A percentile compares a stretch with the other conserved stretches of the same genome.
Evolutionary conservation across 108 stramenopile genomes (phyloP).

Genomic region (Skeletonema menzelii): DNA sequence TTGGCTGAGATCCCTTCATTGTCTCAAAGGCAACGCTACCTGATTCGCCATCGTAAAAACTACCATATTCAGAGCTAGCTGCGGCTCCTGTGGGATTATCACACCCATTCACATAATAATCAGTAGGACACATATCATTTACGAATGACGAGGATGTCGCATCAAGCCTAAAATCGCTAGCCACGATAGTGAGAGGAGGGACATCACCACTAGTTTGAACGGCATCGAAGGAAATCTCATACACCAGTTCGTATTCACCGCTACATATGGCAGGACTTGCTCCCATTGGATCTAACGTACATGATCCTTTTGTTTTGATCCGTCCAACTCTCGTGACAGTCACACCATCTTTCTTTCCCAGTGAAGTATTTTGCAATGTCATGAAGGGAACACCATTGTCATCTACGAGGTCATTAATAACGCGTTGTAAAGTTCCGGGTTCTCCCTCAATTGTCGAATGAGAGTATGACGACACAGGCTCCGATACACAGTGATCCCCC

Average conservation of each 20-base stretch:
- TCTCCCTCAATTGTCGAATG: slow-evolving; percentile 33
- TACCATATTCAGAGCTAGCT: slow-evolving; percentile 40
- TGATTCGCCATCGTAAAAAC: slow-evolving; percentile 38
- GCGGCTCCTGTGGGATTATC: slow-evolving; percentile 37
- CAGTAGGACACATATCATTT: slow-evolving; percentile 28
- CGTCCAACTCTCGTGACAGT: slow-evolving; percentile 36
- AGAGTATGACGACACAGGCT: slow-evolving; percentile 26
- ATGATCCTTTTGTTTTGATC: slow-evolving; percentile 50
- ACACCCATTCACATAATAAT: slow-evolving; percentile 31
- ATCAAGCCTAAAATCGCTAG: slow-evolving; percentile 37
- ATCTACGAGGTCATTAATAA: slow-evolving; percentile 42
- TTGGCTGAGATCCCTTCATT: slow-evolving; percentile 68
- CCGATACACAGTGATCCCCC: slow-evolving; percentile 49
- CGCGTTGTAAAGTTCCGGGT: slow-evolving; percentile 40
- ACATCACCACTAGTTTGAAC: slow-evolving; percentile 68
- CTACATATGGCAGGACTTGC: slow-evolving; percentile 28
- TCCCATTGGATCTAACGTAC: slow-evolving; percentile 18
- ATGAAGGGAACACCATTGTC: slow-evolving; percentile 52
- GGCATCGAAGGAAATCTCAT: slow-evolving; percentile 69
- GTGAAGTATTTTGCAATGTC: slow-evolving; percentile 26
- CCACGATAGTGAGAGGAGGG: slow-evolving; percentile 49
- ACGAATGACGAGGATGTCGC: slow-evolving; percentile 26
- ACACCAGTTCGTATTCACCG: slow-evolving; percentile 63
- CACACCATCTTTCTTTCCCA: slow-evolving; percentile 37
- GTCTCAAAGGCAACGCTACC: slow-evolving; percentile 35